Conservation (phyloP, 768 basidiomycete species). For the Rubroboletus pulcherrimus region DNA sequence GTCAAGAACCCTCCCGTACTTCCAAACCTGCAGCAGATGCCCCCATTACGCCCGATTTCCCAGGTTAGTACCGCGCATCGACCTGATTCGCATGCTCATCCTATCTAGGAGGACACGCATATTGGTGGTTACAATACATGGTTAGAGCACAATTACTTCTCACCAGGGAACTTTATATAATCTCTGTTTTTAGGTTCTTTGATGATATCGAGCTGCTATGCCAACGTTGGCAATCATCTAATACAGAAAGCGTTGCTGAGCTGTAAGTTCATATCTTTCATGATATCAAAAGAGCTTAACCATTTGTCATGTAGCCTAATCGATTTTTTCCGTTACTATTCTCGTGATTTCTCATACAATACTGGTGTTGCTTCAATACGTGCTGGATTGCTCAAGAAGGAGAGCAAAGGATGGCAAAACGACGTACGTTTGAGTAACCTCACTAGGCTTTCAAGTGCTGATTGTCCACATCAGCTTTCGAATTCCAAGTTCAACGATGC, state of each 20-base stretch:
- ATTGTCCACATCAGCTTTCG: constrained; percentile 39
- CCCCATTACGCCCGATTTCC: constrained; percentile 82
- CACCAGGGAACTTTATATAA: constrained; percentile 9
- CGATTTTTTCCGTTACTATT: constrained; percentile 97
- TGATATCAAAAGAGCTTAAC: constrained; percentile 3
- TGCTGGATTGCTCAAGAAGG: constrained; percentile 84
- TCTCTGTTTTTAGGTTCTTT: constrained; percentile 66
- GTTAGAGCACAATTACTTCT: constrained; percentile 34
- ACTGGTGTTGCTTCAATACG: constrained; percentile 89
- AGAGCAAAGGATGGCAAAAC: constrained; percentile 91
- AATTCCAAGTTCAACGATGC: constrained; percentile 58
- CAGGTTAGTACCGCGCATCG: constrained; percentile 43
- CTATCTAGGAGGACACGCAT: constrained; percentile 68
- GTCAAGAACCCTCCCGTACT: constrained; percentile 96
- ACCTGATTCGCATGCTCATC: constrained; percentile 11
- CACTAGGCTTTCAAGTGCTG: background rate
- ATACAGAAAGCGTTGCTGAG: constrained; percentile 89
- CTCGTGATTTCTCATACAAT: constrained; percentile 90
- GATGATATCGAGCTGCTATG: constrained; percentile 93
- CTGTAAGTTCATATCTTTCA: constrained; percentile 49
- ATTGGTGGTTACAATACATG: constrained; percentile 81
- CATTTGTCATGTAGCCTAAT: constrained; percentile 60
- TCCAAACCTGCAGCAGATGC: constrained; percentile 94
- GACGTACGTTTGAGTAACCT: constrained; percentile 54
- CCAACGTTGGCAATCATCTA: constrained; percentile 91